Evolutionary conservation across 2,329 filamentous ascomycete genomes (phyloP).

Genomic region (Sarocladium oryzae): DNA sequence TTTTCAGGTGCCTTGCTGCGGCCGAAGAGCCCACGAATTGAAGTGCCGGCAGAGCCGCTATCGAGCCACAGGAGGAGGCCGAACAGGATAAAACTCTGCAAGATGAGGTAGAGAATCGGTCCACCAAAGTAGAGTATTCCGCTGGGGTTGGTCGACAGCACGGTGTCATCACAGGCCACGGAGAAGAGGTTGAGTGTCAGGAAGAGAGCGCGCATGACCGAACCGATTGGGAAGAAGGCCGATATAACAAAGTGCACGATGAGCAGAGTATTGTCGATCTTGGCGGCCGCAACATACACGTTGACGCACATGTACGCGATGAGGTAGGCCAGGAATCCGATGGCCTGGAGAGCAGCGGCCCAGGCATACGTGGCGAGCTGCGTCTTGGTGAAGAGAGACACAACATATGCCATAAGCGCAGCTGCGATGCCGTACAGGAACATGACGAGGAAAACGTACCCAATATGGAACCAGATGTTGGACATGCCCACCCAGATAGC

Average conservation of each 20-base stretch:
- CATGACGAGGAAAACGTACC: slow-evolving; percentile 76
- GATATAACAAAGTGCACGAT: slow-evolving; percentile 72
- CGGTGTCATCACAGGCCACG: slow-evolving; percentile 60
- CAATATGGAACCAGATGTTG: slow-evolving; percentile 67
- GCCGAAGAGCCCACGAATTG: slow-evolving; percentile 36
- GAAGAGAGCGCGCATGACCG: slow-evolving; percentile 67
- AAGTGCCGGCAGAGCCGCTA: slow-evolving; percentile 59
- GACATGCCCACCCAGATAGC: slow-evolving; percentile 63
- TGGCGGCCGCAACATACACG: slow-evolving; percentile 59
- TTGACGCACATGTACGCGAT: slow-evolving; percentile 66
- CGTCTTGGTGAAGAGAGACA: slow-evolving; percentile 72
- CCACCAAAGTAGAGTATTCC: slow-evolving; percentile 71
- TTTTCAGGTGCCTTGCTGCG: slow-evolving; percentile 15
- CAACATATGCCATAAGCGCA: slow-evolving; percentile 68
- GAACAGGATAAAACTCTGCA: slow-evolving; percentile 69
- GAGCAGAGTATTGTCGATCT: slow-evolving; percentile 58
- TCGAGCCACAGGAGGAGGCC: slow-evolving; percentile 72
- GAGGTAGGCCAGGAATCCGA: slow-evolving; percentile 65
- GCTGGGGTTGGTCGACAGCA: slow-evolving; percentile 62
- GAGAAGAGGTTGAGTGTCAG: slow-evolving; percentile 79
- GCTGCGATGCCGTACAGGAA: slow-evolving; percentile 75
- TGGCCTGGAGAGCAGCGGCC: slow-evolving; percentile 67
- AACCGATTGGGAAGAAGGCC: slow-evolving; percentile 69
- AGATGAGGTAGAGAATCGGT: slow-evolving; percentile 73
- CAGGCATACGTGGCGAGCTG: slow-evolving; percentile 83